These are phyloP conservation scores for Scenedesmus sp. DNA, from an alignment of 163 green algal species.

Conservation along the genomic window DNA sequence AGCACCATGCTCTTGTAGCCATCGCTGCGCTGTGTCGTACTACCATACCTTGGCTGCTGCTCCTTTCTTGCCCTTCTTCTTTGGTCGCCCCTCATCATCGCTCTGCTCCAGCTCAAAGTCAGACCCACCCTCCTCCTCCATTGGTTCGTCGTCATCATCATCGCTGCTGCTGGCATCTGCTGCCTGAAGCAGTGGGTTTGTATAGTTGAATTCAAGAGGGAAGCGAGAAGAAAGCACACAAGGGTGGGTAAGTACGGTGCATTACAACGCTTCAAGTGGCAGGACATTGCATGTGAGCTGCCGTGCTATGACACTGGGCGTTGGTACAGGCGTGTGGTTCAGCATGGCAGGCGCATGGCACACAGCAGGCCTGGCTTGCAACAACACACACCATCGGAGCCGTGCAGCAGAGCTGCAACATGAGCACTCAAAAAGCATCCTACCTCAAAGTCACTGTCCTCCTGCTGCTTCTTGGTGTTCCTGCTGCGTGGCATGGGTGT, in stretches of 20 bases:
- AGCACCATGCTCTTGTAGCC: not conserved
- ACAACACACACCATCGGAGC: not conserved
- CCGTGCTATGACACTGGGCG: no score
- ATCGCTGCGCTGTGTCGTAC: not conserved
- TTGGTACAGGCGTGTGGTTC: no score
- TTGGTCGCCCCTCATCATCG: conserved; percentile 10
- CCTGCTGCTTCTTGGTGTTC: not conserved
- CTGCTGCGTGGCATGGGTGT: not conserved
- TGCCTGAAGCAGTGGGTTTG: not conserved
- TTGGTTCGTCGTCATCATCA: not conserved
- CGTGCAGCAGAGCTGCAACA: not conserved
- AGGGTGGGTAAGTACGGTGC: no score
- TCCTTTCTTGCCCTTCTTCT: conserved; percentile 40
- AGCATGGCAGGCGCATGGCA: not conserved
- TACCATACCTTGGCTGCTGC: not conserved
- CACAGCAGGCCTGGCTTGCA: not conserved
- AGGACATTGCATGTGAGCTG: no score
- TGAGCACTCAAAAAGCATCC: not conserved
- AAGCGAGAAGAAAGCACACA: not conserved
- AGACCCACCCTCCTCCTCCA: not conserved
- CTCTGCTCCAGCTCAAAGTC: not conserved
- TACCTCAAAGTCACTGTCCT: conserved; percentile 45
- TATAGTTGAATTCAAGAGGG: no score
- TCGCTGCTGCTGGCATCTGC: not conserved
- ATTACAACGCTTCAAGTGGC: no score